Conservation (phyloP, 352 stramenopile species). For the Globisporangium yorkense region DNA sequence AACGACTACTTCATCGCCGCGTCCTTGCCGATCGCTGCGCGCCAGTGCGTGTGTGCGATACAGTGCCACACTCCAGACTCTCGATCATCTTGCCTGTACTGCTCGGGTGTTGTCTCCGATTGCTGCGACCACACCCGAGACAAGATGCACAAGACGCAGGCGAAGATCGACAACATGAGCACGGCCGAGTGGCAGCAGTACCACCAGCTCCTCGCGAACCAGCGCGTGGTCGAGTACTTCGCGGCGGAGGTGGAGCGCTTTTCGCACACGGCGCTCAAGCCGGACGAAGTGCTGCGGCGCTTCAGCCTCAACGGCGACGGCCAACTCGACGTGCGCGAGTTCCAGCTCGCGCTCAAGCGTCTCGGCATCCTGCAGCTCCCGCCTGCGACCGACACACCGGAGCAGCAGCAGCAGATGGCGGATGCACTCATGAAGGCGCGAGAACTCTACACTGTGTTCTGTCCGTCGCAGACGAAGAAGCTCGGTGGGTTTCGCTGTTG, state of each 20-base stretch:
- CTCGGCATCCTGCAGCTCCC: conserved; percentile 40
- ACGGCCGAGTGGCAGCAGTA: conserved; percentile 73
- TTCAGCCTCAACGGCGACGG: conserved; percentile 78
- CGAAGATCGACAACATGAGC: conserved; percentile 79
- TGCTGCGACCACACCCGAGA: background rate
- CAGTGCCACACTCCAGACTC: no score
- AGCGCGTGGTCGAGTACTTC: conserved; percentile 57
- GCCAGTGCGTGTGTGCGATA: no score
- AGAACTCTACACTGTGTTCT: conserved; percentile 70
- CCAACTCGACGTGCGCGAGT: conserved; percentile 67
- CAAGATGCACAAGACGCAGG: conserved; percentile 50
- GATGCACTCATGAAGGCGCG: conserved; percentile 17
- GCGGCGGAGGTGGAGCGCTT: conserved; percentile 54
- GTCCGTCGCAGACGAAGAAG: conserved; percentile 54
- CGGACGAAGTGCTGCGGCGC: conserved; percentile 57
- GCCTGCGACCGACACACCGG: background rate
- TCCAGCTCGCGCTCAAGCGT: conserved; percentile 66
- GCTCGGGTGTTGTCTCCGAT: no score
- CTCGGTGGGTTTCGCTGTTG: conserved; percentile 23
- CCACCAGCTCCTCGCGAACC: conserved; percentile 50
- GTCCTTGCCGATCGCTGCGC: no score
- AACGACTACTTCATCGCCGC: no score
- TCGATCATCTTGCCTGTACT: no score
- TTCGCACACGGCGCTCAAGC: conserved; percentile 50
- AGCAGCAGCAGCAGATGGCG: conserved; percentile 10